Conservation (phyloP, 1,139 yeast species). For the Protomyces inouyei region DNA sequence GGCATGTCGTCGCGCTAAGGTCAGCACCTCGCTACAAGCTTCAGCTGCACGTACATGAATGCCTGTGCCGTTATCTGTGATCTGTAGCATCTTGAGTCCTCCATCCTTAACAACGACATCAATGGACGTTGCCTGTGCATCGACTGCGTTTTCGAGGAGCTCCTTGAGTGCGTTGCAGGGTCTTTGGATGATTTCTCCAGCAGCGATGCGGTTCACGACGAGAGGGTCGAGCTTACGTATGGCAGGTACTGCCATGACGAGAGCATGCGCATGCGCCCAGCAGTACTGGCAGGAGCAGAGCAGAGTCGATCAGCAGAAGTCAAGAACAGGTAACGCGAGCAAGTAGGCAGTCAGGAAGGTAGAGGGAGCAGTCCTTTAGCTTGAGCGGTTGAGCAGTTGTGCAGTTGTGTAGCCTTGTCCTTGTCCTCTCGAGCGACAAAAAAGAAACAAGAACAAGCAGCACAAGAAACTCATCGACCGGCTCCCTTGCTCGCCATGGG, state of each 20-base stretch:
- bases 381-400: background rate
- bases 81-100: conserved; percentile 57
- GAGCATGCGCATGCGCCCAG: background rate
- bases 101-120: conserved; percentile 60
- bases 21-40: conserved; percentile 33
- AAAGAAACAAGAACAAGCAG: background rate
- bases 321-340: too few species aligned
- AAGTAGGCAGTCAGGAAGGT: background rate
- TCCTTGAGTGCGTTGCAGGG: conserved; percentile 85
- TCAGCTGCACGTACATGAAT: conserved; percentile 40
- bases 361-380: background rate
- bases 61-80: conserved; percentile 76
- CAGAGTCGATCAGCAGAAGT: too few species aligned
- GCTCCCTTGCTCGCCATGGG: background rate
- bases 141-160: conserved; percentile 72
- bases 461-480: background rate
- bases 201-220: conserved; percentile 89
- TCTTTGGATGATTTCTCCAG: conserved; percentile 92
- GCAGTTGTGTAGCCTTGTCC: background rate
- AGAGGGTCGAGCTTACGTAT: conserved; percentile 50
- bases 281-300: too few species aligned
- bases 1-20: conserved; percentile 51
- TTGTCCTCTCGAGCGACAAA: background rate
- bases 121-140: conserved; percentile 64
- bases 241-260: conserved; percentile 26